These are phyloP conservation scores for Scenedesmus sp. DNA, from an alignment of 163 green algal species.

Conservation along the genomic window DNA sequence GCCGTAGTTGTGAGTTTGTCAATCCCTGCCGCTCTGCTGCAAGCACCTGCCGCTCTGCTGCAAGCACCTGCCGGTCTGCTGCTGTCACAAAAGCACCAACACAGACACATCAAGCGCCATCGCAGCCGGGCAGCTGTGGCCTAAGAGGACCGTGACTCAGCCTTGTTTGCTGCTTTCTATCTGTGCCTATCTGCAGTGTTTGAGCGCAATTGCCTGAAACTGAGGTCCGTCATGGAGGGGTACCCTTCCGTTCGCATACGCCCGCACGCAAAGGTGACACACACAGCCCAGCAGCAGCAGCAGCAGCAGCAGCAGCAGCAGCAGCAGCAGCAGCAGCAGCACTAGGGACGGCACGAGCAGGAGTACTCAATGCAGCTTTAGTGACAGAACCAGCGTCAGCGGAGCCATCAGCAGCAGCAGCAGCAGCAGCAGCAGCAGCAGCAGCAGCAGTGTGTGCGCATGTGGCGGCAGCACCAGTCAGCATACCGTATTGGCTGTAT, in stretches of 20 bases:
- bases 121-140: background rate
- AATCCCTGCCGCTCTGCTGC: background rate
- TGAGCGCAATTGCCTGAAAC: constrained; percentile 55
- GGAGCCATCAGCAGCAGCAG: constrained; percentile 5
- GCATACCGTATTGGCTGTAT: background rate
- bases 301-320: constrained; percentile 1
- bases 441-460: background rate
- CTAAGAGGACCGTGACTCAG: background rate
- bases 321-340: background rate
- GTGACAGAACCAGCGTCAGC: background rate
- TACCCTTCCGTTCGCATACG: constrained; percentile 50
- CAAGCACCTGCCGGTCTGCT: background rate
- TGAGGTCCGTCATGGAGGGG: constrained; percentile 39
- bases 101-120: background rate
- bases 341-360: no score
- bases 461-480: background rate
- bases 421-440: constrained; percentile 2
- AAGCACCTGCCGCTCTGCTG: background rate
- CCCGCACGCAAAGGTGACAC: constrained; percentile 55
- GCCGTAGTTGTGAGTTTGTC: background rate
- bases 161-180: background rate
- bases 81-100: background rate
- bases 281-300: background rate
- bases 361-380: no score
- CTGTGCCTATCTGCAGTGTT: background rate